Base-by-base conservation (phyloP, 305 asterid species). In the Coffea humblotiana region DNA sequence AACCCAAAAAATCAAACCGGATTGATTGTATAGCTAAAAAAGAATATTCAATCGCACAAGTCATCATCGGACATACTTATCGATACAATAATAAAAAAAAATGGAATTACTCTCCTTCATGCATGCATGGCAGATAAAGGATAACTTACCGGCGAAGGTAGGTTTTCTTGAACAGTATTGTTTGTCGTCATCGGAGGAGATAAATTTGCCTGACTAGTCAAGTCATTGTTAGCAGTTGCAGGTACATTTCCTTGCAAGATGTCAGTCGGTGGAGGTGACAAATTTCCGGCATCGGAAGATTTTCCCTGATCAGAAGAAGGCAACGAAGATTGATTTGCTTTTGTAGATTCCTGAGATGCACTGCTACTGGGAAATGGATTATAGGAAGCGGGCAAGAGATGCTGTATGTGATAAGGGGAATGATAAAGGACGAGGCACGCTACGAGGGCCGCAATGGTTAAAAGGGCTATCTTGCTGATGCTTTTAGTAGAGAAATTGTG, bases 141-240 rank as follows among this genome's bases (percentile, higher is more conserved):
- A 14, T 2, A 45, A 52, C 77, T 73, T 52, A 73, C 77, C 4
- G 29, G 66, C 29, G 77, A 73, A 52, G 77, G 35, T 49, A 51
- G 45, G 47, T 25, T 71, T 35, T 56, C 58, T 2, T 71, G 40
- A 32, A 12, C 58, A 18, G 25, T 56, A 19, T n/a, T 19, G 10
- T 56, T 56, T n/a, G 25, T 2, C 13, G 37, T 1, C 13, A 8
- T 69, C 16, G 27, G 21, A 47, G 73, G 45, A 45, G 75, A 71
- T 54, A 47, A 45, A 72, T 72, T 27, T 72, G 19, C 45, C 2
- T 63, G 14, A 72, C 45, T 49, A 5, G 63, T 56, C 63, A 19
- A 49, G 54, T 72, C 8, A 72, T 11, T 25, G 6, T 35, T n/a
- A 19, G n/a, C 45, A 8, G 60, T 32, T 21, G 75, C 15, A 1